These are phyloP conservation scores for Thielaviopsis punctulata DNA, from an alignment of 2,329 filamentous ascomycete genomes.

Conservation along the genomic window DNA sequence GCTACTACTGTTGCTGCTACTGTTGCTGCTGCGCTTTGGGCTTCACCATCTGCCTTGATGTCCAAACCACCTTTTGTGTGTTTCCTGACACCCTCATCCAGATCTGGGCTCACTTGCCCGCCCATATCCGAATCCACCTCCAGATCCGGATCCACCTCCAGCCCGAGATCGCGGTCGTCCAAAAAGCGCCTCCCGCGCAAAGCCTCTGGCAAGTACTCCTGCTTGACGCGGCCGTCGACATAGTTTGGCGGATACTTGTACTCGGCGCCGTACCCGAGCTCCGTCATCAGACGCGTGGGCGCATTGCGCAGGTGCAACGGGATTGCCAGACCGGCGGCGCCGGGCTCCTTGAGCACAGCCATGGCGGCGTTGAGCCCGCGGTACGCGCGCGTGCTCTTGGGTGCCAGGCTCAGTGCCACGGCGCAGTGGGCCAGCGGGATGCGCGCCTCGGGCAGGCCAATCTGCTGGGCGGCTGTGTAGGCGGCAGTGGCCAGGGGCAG, in stretches of 20 bases:
- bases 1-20: too few relatives aligned
- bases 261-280: slow-evolving; percentile 73
- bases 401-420: slow-evolving; percentile 62
- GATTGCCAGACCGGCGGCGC: slow-evolving; percentile 63
- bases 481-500: slow-evolving; percentile 70
- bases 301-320: slow-evolving; percentile 83
- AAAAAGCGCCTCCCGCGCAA: slow-evolving; percentile 57
- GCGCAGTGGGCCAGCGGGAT: slow-evolving; percentile 82
- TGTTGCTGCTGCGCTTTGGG: too few relatives aligned
- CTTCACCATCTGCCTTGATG: too few relatives aligned
- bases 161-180: slow-evolving; percentile 65
- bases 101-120: too few relatives aligned
- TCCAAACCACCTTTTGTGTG: too few relatives aligned
- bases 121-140: too few relatives aligned
- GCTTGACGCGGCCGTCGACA: slow-evolving; percentile 58
- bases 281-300: slow-evolving; percentile 82
- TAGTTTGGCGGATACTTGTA: slow-evolving; percentile 98
- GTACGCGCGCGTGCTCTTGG: slow-evolving; percentile 79
- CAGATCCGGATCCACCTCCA: slow-evolving; percentile 55
- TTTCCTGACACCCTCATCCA: too few relatives aligned
- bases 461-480: slow-evolving; percentile 76
- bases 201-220: slow-evolving; percentile 77
- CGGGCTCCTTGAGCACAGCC: slow-evolving; percentile 63
- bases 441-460: slow-evolving; percentile 86
- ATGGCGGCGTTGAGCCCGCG: slow-evolving; percentile 66